Percentiles rank a stretch among this genome's conserved stretches.
Evolutionary conservation across 257 asterid species (phyloP).

Genomic region (Solanum habrochaites): DNA sequence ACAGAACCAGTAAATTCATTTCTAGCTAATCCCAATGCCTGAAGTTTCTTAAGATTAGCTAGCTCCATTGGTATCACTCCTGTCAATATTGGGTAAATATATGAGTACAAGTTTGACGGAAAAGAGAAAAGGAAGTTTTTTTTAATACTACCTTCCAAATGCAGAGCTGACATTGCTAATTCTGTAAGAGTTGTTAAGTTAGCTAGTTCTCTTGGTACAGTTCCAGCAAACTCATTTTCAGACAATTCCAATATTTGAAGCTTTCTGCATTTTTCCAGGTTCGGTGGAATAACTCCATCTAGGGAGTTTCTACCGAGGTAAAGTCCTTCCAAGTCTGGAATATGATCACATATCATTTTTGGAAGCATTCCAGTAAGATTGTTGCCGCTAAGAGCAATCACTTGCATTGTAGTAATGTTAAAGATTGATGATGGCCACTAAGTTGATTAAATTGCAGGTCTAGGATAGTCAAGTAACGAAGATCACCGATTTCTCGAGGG

Average conservation of each 20-base stretch:
- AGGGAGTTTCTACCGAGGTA: not conserved
- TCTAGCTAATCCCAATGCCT: not conserved
- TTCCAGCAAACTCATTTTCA: no score
- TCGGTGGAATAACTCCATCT: no score
- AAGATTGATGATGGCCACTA: not conserved
- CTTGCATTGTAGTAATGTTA: not conserved
- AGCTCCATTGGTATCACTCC: slow-evolving; percentile 2
- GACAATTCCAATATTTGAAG: no score
- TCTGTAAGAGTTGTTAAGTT: no score
- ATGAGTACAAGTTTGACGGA: no score
- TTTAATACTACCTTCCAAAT: no score
- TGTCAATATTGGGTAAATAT: not conserved
- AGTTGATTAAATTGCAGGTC: not conserved
- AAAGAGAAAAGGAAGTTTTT: no score
- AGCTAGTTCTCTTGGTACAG: no score
- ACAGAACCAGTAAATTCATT: not conserved
- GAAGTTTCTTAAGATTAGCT: not conserved
- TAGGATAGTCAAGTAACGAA: not conserved
- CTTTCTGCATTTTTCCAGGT: no score
- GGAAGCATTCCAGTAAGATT: not conserved
- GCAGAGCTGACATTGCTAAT: no score
- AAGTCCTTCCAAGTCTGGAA: not conserved
- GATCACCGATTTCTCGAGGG: not conserved
- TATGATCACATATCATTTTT: not conserved
- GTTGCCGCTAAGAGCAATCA: not conserved